phyloP scores from a whole-genome alignment of 192 early-diverging fungal genomes.

The Backusella parvicylindrica region DNA sequence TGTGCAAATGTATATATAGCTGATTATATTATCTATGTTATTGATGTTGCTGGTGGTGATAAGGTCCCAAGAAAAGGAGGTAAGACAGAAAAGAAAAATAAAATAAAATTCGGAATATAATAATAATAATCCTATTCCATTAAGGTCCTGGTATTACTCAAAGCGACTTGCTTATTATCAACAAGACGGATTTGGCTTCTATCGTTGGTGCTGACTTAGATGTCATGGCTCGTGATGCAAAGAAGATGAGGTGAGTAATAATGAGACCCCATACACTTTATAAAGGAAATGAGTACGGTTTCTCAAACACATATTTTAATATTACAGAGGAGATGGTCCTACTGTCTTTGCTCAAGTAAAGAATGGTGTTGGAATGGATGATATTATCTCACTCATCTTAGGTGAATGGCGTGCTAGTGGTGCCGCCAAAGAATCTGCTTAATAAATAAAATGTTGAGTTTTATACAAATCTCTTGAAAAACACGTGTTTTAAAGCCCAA shows the following conservation, averaged over 20 bases:
- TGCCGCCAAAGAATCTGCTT: constrained; percentile 26
- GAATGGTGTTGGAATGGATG: constrained; percentile 81
- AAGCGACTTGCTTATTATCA: constrained; percentile 91
- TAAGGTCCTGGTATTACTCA: constrained; percentile 91
- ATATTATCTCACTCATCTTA: constrained; percentile 77
- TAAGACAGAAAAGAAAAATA: background rate
- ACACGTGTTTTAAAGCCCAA: constrained; percentile 4
- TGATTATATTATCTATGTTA: constrained; percentile 96
- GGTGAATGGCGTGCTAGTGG: constrained; percentile 52
- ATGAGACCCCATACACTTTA: too few species aligned
- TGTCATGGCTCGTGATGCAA: constrained; percentile 90
- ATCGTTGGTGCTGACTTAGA: constrained; percentile 88
- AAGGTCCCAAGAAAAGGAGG: constrained; percentile 96
- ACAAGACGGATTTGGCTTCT: constrained; percentile 93
- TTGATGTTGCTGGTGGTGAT: constrained; percentile 96
- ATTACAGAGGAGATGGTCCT: constrained; percentile 71
- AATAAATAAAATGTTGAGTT: background rate
- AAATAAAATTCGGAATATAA: background rate
- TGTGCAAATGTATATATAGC: constrained; percentile 39
- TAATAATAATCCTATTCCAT: background rate
- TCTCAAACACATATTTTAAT: background rate
- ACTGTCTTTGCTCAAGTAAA: constrained; percentile 92
- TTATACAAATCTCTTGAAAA: background rate
- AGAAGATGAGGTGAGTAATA: constrained; percentile 66
- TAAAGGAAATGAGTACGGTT: background rate